Evolutionary conservation across 2,329 filamentous ascomycete species (phyloP).

Genomic region (Aspergillus proliferans): DNA sequence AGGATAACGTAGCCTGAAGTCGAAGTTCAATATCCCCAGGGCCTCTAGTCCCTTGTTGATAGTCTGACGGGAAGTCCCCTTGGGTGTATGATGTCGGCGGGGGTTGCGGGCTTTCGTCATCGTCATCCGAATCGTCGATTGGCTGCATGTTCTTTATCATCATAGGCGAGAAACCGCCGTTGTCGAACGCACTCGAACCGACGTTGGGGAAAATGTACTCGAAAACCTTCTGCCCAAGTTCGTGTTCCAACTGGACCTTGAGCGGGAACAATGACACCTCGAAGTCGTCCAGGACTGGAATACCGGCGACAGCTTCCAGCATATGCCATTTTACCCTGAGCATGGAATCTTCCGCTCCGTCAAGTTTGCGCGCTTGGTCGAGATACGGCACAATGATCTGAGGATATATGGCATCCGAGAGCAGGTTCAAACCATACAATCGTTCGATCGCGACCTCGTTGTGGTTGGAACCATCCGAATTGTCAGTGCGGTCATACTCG

Average conservation of each 20-base stretch:
- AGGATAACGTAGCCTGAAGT: conserved; percentile 70
- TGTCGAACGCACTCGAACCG: conserved; percentile 49
- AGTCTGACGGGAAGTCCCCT: conserved; percentile 35
- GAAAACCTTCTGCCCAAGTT: conserved; percentile 86
- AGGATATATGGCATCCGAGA: conserved; percentile 86
- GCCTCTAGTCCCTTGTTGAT: conserved; percentile 53
- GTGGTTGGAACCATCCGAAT: conserved; percentile 92
- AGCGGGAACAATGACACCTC: conserved; percentile 90
- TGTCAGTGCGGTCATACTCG: conserved; percentile 91
- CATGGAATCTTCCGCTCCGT: conserved; percentile 68
- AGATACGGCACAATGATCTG: conserved; percentile 91
- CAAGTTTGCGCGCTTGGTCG: conserved; percentile 55
- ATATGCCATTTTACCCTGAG: conserved; percentile 95
- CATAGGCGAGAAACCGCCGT: conserved; percentile 46
- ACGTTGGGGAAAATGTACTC: conserved; percentile 95
- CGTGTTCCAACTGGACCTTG: conserved; percentile 86
- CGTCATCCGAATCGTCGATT: conserved; percentile 37
- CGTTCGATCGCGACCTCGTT: conserved; percentile 85
- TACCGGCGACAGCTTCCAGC: conserved; percentile 95
- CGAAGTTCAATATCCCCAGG: conserved; percentile 74
- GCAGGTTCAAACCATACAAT: conserved; percentile 80
- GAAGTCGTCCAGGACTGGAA: conserved; percentile 94
- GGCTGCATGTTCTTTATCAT: conserved; percentile 50
- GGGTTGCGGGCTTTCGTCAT: conserved; percentile 15
- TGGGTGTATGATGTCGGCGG: conserved; percentile 35